Base-by-base conservation (phyloP, 352 stramenopile genomes). In the Pythium oligandrum region DNA sequence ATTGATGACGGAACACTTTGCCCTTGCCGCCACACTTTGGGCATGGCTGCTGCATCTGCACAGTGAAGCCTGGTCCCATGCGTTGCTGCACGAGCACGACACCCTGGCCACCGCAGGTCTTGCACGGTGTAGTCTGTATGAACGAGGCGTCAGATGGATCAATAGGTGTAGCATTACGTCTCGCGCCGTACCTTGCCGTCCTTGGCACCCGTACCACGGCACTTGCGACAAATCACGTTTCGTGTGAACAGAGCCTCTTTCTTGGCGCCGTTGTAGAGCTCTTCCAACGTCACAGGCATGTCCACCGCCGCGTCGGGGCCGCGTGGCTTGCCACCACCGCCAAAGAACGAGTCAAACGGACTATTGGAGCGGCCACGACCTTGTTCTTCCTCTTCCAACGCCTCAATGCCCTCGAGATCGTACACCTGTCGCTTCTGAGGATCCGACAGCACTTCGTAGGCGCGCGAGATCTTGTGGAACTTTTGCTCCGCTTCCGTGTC, bases 1-100 rank as follows among this genome's bases (percentile, higher is more conserved):
- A 96, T 39, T 97, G 82, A n/a, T 94, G 77, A 44, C 97, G 96
- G 59, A 98, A 99, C n/a, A 85, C 88, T 48, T 93, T 93, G 67
- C 97, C 98, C 6, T 89, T 84, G 6, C 83, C 83, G 7, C 77
- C 73, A 44, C 83, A 93, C 58, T 88, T 90, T 11, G 83, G 78
- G 43, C 83, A 93, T 17, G 78, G 67, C 64, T 93, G 80, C 63
- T 84, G 97, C 90, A 91, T 98, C 76, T 81, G 81, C 61, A 88
- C 96, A 55, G 83, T 89, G 51, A 90, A 90, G 17, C 81, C 83
- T 2, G 77, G 78, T 1, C 78, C 83, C 80, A 93, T 90, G 63
- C 83, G 76, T 54, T 93, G 83, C 54, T 90, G 63, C 50, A 93
- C 83, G 36, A 91, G 57, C 6, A 93, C 76, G n/a, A 90, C 70